Conservation (phyloP, 2,329 filamentous ascomycete genomes). For the Lachnellula suecica region DNA sequence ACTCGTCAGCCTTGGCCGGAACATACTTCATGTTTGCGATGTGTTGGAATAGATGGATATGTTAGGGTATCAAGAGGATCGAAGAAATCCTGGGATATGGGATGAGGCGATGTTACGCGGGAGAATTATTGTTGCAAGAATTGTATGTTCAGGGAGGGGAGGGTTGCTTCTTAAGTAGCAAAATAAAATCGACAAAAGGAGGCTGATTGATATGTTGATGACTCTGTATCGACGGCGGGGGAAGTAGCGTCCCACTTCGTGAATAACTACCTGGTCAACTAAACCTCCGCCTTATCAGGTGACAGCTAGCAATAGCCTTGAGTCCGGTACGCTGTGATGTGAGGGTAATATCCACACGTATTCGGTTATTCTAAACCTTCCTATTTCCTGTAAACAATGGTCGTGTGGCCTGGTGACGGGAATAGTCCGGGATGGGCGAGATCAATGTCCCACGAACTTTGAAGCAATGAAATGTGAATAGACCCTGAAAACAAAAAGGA, state of each 20-base stretch:
- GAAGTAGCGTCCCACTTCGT: background rate
- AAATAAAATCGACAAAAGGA: too few relatives aligned
- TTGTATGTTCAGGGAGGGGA: too few relatives aligned
- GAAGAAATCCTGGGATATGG: background rate
- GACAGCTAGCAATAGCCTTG: background rate
- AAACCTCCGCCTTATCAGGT: background rate
- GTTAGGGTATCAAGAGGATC: background rate
- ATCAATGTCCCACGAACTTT: background rate
- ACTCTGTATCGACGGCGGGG: too few relatives aligned
- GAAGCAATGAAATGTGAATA: background rate
- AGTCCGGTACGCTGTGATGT: too few relatives aligned
- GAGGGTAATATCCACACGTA: background rate
- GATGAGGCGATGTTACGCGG: too few relatives aligned
- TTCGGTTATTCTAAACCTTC: background rate
- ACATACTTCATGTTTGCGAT: slow-evolving; percentile 66
- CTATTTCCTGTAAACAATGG: background rate
- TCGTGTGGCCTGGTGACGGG: background rate
- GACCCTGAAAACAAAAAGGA: background rate
- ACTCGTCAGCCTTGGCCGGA: slow-evolving; percentile 75
- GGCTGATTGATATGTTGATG: too few relatives aligned
- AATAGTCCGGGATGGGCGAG: background rate
- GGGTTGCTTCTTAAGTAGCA: too few relatives aligned
- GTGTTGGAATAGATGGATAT: slow-evolving; percentile 24
- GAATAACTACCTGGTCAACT: background rate
- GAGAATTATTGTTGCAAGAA: too few relatives aligned